Evolutionary conservation across 2,329 filamentous ascomycete species (phyloP).

Genomic region (Fusarium secorum): DNA sequence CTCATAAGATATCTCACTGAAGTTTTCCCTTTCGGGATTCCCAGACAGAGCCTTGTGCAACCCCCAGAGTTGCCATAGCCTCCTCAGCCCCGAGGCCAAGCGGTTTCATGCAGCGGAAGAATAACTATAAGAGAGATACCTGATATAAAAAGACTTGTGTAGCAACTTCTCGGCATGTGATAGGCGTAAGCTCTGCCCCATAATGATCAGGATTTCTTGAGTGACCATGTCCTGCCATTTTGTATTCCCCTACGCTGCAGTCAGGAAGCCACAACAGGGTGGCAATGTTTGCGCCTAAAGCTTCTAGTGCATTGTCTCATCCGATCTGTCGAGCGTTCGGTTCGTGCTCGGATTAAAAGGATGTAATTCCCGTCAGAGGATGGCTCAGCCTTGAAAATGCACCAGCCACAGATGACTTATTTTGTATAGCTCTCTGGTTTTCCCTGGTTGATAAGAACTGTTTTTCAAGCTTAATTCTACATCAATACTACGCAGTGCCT

Average conservation of each 20-base stretch:
- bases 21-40: rapidly evolving
- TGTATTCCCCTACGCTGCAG: not conserved
- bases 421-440: rapidly evolving
- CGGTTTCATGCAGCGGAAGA: not conserved
- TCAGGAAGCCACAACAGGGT: not conserved
- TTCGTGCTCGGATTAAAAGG: rapidly evolving
- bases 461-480: too few species aligned
- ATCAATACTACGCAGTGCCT: rapidly evolving
- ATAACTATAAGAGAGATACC: rapidly evolving
- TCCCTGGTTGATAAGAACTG: too few species aligned
- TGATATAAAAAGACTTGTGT: not conserved
- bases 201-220: too few species aligned
- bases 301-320: not conserved
- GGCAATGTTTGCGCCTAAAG: not conserved
- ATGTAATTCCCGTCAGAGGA: too few species aligned
- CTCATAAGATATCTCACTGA: not conserved
- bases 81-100: not conserved
- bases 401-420: not conserved
- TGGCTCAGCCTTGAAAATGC: not conserved
- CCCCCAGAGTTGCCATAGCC: too few species aligned
- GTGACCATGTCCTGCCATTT: not conserved
- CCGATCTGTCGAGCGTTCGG: not conserved
- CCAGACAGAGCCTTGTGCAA: not conserved
- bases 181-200: rapidly evolving
- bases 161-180: rapidly evolving